Conservation (phyloP, 495 filamentous ascomycete genomes). For the Neurospora sp. region DNA sequence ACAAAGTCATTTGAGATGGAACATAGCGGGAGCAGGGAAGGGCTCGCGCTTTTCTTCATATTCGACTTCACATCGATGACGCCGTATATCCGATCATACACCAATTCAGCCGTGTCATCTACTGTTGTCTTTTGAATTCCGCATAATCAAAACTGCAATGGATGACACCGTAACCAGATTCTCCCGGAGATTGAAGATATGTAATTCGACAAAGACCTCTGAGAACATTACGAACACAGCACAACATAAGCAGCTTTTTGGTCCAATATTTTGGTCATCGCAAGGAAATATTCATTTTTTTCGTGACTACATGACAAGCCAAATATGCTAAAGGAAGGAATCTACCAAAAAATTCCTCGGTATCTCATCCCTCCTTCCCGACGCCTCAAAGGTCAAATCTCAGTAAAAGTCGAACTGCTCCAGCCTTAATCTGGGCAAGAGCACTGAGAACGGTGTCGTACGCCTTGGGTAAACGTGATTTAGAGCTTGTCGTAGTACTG, state of each 20-base stretch:
- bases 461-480: constrained; percentile 26
- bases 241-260: not conserved
- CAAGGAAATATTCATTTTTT: constrained; percentile 1
- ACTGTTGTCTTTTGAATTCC: not conserved
- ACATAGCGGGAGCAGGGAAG: not conserved
- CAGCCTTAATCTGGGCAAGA: constrained; percentile 17
- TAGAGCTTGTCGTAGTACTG: constrained; percentile 99
- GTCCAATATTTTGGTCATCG: not conserved
- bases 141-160: not conserved
- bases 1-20: not conserved
- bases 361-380: not conserved
- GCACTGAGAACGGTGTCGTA: constrained; percentile 30
- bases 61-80: not conserved
- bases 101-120: not conserved
- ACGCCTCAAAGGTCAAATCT: constrained; percentile 6
- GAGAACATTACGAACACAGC: not conserved
- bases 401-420: constrained; percentile 1
- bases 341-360: not conserved
- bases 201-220: not conserved
- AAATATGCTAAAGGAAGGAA: constrained; percentile 1
- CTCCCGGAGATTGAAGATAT: not conserved
- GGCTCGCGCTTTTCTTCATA: not conserved
- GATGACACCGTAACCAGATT: not conserved
- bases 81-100: not conserved
- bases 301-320: not conserved